Conservation (phyloP, 106 monocot genomes). For the Acanthochlamys bracteata region DNA sequence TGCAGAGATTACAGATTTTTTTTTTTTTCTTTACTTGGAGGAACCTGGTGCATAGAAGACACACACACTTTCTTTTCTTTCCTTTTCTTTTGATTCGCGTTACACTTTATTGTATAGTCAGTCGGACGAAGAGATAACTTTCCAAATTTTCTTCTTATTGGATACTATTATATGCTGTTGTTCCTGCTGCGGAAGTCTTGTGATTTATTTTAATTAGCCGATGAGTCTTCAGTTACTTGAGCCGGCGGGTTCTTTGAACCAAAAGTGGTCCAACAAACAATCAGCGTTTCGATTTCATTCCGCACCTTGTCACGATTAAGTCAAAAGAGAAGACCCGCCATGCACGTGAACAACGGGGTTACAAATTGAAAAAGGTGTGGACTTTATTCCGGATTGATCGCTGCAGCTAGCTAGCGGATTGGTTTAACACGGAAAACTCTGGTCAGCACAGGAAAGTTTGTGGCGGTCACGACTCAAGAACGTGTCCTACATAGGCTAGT, state of each 20-base stretch:
- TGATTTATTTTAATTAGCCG: too few species aligned
- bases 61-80: neutral
- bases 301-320: neutral
- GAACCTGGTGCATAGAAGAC: neutral
- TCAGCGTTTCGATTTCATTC: neutral
- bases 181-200: neutral
- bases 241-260: too few species aligned
- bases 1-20: neutral
- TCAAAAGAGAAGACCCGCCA: neutral
- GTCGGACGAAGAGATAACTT: neutral
- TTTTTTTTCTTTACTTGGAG: neutral
- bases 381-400: too few species aligned
- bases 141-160: neutral
- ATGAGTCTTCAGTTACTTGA: too few species aligned
- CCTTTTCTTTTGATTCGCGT: neutral
- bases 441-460: too few species aligned
- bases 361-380: too few species aligned
- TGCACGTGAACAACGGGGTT: conserved; percentile 2
- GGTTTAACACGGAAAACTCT: too few species aligned
- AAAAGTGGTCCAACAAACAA: neutral
- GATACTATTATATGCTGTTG: neutral
- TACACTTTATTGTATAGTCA: neutral
- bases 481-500: too few species aligned
- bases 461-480: too few species aligned
- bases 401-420: too few species aligned